Evolutionary conservation across 1,284 basidiomycete species (phyloP), one percentile per base, ranked within the genome.

Genomic region (Ceratobasidium sp.): DNA sequence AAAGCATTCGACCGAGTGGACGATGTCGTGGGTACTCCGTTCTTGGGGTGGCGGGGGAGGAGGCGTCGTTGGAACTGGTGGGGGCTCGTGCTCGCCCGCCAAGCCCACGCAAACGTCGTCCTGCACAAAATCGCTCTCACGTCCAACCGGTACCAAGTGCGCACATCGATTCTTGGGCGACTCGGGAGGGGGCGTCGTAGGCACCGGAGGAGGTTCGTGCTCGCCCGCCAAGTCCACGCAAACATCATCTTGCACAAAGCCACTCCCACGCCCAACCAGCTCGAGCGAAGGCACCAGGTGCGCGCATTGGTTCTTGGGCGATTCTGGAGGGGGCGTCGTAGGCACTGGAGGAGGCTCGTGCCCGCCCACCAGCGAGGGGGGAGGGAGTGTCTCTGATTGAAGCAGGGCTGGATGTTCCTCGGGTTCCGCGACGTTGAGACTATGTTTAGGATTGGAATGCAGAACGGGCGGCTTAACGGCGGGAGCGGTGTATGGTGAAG

Each of bases 271-370:
- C 9, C 16, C 40, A 42, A 16, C 16, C 16, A 9, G 16, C 16
- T 42, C 40, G 2, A 16, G 11, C 12, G 40, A 11, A 11, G 40
- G 11, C 48, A 23, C 18, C 16, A n/a, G 48, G 14, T 30, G 25
- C n/a, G 51, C 23, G 12, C 12, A 23, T 16, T 16, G 16, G 28
- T 18, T 33, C n/a, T 42, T 23, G 8, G 58, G 58, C 2, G 58
- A 44, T n/a, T 42, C 38, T 4, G 36, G 58, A 36, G 58, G 58
- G 12, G 58, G 58, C 40, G 58, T 60, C 6, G 36, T 25, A 12
- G 58, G 58, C 9, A 42, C 38, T 2, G 38, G 58, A 11, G 58
- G 58, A 6, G 38, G 58, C 40, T 61, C 60, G 18, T 61, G 58
- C 16, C 58, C 38, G 9, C 25, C n/a, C 3, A 38, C 25, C 21